Evolutionary conservation across 352 stramenopile genomes (phyloP), one percentile per base, ranked within the genome.

Genomic region (Aphanomyces invadans): DNA sequence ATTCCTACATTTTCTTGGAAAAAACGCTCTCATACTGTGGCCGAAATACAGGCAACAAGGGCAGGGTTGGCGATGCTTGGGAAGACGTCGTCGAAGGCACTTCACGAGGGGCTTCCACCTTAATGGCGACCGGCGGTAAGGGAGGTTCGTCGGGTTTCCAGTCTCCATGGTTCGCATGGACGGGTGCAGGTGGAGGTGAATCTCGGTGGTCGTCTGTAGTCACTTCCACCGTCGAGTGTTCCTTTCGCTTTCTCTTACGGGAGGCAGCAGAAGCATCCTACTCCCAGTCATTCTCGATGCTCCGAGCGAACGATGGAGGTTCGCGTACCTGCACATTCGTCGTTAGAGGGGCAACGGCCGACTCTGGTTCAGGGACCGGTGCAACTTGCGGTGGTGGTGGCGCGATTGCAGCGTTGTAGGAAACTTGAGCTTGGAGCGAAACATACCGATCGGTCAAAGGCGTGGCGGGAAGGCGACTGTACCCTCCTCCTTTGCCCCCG

Each of bases 11-110:
- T 59, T 67, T 67, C 44, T 67, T 55, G 4, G 39, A 23, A 60
- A 67, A 67, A 1, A 67, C 60, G 19, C 38, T 57, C 28, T 67
- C 42, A 29, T 67, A 67, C 49, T 56, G 42, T n/a, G 60, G 60
- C n/a, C 60, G 60, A 42, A 67, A 67, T 4, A 28, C 19, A n/a
- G 42, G 26, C 10, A 44, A 25, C 32, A 44, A 44, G 29, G 25
- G 60, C 26, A 23, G 19, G 11, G 36, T 31, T 17, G 39, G 52
- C 45, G 60, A 42, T 21, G 21, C 29, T 9, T 57, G 38, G 23
- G 23, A 29, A 29, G 49, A n/a, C 25, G 49, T 28, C 49, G 25
- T 21, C 7, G 49, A 29, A 29, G 49, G 49, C 7, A 33, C 7
- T 9, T 33, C 29, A 29, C 32, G 9, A 4, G 49, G 49, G 15